Conservation (phyloP, 345 rosid genomes). For the Diplotaxis tenuifolia region DNA sequence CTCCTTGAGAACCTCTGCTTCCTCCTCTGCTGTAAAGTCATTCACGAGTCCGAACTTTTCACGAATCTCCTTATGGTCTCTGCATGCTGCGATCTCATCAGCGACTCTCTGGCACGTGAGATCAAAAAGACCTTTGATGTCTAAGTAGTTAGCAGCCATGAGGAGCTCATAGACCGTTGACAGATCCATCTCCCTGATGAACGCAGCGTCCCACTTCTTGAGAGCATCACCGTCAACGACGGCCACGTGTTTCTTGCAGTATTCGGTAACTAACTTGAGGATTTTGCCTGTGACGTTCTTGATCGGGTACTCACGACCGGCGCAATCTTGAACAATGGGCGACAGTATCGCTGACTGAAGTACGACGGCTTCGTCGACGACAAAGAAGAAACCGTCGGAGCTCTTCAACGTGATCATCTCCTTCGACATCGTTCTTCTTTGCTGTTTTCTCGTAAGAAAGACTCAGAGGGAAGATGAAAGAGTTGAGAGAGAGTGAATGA, state of each 20-base stretch:
- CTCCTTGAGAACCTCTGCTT: too few relatives aligned
- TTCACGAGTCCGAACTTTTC: too few relatives aligned
- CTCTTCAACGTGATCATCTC: slow-evolving; percentile 41
- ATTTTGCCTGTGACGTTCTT: slow-evolving; percentile 50
- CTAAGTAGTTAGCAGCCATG: slow-evolving; percentile 53
- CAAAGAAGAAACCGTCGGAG: slow-evolving; percentile 54
- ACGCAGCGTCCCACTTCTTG: slow-evolving; percentile 56
- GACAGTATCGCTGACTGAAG: slow-evolving; percentile 45
- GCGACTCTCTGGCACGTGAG: too few relatives aligned
- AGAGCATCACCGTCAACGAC: slow-evolving; percentile 33
- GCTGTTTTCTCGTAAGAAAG: neutral
- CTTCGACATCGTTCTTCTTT: slow-evolving; percentile 7
- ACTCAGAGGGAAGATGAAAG: neutral
- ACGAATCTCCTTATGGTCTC: too few relatives aligned
- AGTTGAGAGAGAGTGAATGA: neutral
- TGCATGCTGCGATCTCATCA: too few relatives aligned
- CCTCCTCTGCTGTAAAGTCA: too few relatives aligned
- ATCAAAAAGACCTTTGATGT: too few relatives aligned
- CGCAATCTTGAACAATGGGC: slow-evolving; percentile 54
- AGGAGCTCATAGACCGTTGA: slow-evolving; percentile 54
- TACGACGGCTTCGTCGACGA: slow-evolving; percentile 50
- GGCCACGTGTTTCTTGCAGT: slow-evolving; percentile 59
- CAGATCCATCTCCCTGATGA: slow-evolving; percentile 49
- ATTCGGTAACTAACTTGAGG: slow-evolving; percentile 59
- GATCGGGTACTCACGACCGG: slow-evolving; percentile 44